phyloP scores from a whole-genome alignment of 2,329 filamentous ascomycete species.

The Botrytis elliptica region DNA sequence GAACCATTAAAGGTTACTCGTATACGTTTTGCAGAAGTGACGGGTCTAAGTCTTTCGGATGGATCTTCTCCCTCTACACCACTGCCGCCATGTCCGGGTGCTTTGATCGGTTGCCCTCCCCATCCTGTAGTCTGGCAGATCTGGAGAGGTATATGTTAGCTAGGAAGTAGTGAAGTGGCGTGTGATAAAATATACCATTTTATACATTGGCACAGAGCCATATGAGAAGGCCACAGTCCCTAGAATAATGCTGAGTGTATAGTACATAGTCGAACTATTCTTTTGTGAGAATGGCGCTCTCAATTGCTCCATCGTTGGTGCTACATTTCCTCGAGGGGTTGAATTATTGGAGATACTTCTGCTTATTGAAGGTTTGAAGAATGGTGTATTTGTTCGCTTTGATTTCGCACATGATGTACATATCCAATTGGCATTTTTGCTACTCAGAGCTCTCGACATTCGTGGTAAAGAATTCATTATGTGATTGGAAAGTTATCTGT shows the following conservation, averaged over 20 bases:
- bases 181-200: constrained; percentile 59
- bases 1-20: constrained; percentile 95
- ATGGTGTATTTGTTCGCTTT: constrained; percentile 25
- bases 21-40: constrained; percentile 78
- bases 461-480: constrained; percentile 28
- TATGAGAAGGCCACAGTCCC: constrained; percentile 79
- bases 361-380: constrained; percentile 33
- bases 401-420: constrained; percentile 34
- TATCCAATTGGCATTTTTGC: constrained; percentile 35
- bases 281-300: constrained; percentile 62
- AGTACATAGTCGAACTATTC: constrained; percentile 70
- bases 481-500: background rate
- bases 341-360: constrained; percentile 32
- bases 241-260: constrained; percentile 73
- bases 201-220: constrained; percentile 82
- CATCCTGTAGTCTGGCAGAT: constrained; percentile 86
- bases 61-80: constrained; percentile 59
- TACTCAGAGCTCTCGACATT: constrained; percentile 27
- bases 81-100: constrained; percentile 61
- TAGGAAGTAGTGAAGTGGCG: constrained; percentile 8
- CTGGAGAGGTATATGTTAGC: constrained; percentile 42
- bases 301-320: constrained; percentile 63
- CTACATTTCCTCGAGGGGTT: constrained; percentile 35
- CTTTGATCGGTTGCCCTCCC: constrained; percentile 89
- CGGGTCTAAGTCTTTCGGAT: constrained; percentile 74